phyloP scores from a whole-genome alignment of 2,329 filamentous ascomycete genomes.

The Penicillium hordei region DNA sequence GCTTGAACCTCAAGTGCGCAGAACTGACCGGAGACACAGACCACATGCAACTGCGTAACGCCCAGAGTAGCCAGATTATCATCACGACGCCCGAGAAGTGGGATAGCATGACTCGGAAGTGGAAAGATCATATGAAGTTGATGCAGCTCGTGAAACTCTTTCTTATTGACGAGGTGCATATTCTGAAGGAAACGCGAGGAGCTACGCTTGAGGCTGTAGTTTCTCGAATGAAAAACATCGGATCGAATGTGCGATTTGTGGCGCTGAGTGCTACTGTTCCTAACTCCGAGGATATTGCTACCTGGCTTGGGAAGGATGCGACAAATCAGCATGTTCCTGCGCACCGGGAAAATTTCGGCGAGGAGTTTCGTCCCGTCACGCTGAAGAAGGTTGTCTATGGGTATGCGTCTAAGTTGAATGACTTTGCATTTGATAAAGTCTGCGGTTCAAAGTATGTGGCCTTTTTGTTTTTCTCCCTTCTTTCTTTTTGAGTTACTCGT shows the following conservation, averaged over 20 bases:
- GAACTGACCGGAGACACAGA: constrained; percentile 83
- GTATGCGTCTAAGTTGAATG: constrained; percentile 63
- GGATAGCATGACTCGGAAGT: constrained; percentile 85
- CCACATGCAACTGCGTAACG: constrained; percentile 61
- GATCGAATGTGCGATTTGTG: constrained; percentile 72
- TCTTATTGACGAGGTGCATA: constrained; percentile 84
- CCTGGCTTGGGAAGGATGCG: constrained; percentile 71
- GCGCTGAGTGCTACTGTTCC: constrained; percentile 82
- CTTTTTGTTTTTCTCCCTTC: no score
- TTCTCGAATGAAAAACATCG: constrained; percentile 81
- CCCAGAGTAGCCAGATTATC: constrained; percentile 76
- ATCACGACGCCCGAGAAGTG: constrained; percentile 88
- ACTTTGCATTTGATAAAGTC: constrained; percentile 73
- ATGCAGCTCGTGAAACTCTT: constrained; percentile 76
- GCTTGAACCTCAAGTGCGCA: constrained; percentile 66
- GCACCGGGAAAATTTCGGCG: constrained; percentile 67
- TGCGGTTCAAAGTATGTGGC: constrained; percentile 58
- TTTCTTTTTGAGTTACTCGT: not conserved
- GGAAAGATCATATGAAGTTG: constrained; percentile 75
- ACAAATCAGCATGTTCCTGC: constrained; percentile 63
- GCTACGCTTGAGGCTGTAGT: constrained; percentile 81
- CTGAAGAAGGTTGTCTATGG: constrained; percentile 76
- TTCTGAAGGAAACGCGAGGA: constrained; percentile 75
- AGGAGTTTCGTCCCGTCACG: constrained; percentile 76
- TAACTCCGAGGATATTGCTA: constrained; percentile 76